Conservation (phyloP, 139 green algal genomes). For the Marvania coccoides region DNA sequence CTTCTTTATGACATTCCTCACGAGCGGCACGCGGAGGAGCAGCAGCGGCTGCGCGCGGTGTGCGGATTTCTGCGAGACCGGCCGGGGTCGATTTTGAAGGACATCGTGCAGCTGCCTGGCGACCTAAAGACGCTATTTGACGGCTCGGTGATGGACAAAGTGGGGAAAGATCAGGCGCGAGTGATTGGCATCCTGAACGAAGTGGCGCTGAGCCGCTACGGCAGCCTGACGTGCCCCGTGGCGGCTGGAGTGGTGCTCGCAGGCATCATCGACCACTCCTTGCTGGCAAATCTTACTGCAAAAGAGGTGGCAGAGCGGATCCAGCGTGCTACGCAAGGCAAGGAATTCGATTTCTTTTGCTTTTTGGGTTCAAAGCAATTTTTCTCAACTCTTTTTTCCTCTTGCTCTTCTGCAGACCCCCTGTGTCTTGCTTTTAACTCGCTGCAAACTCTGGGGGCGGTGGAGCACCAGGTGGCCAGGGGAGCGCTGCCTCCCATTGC, state of each 20-base stretch:
- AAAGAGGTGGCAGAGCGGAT: neutral
- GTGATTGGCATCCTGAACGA: neutral
- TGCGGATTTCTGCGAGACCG: neutral
- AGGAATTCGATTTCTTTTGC: too few species aligned
- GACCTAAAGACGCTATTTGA: neutral
- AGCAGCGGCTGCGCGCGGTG: neutral
- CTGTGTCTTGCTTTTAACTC: neutral
- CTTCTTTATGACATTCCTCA: constrained; percentile 1
- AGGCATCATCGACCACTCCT: neutral
- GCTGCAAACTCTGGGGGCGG: neutral
- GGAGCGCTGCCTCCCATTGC: neutral
- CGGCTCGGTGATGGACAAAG: neutral
- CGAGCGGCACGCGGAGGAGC: neutral
- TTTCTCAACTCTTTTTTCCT: too few species aligned
- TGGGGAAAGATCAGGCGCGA: neutral
- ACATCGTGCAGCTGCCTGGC: neutral
- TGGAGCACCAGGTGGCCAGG: neutral
- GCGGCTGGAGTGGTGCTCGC: neutral
- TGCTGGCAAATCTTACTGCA: neutral
- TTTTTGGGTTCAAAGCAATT: too few species aligned
- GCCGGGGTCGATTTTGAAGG: neutral
- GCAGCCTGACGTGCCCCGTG: neutral
- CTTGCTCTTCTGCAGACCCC: too few species aligned
- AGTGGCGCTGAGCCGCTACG: neutral
- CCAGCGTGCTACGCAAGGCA: neutral